phyloP scores from a whole-genome alignment of 2,329 filamentous ascomycete species.

The Coleophoma crateriformis region DNA sequence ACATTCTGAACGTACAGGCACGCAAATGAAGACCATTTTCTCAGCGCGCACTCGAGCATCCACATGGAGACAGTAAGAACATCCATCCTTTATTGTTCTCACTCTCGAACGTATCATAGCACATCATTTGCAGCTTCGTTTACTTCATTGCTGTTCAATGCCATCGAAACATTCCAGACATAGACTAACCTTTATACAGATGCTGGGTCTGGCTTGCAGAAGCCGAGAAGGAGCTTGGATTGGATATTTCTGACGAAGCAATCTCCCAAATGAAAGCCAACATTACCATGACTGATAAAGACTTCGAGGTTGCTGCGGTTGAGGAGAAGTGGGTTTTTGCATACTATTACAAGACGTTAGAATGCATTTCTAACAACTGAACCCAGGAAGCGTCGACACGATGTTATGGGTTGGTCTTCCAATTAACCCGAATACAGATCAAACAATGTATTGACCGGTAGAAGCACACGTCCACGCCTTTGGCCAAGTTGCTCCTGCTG shows the following conservation, averaged over 20 bases:
- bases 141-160: no score
- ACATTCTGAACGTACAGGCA: neutral
- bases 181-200: no score
- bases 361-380: neutral
- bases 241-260: slow-evolving; percentile 69
- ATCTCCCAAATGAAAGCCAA: slow-evolving; percentile 72
- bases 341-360: neutral
- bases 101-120: no score
- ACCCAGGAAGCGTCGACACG: slow-evolving; percentile 49
- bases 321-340: slow-evolving; percentile 58
- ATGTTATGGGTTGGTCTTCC: slow-evolving; percentile 39
- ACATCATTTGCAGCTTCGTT: no score
- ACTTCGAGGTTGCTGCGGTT: slow-evolving; percentile 67
- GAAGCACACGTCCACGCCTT: slow-evolving; percentile 63
- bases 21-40: slow-evolving; percentile 76
- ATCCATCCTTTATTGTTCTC: no score
- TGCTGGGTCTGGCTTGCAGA: slow-evolving; percentile 78
- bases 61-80: slow-evolving; percentile 63
- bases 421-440: neutral
- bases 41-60: slow-evolving; percentile 67
- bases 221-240: slow-evolving; percentile 73
- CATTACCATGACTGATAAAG: slow-evolving; percentile 68
- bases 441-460: neutral
- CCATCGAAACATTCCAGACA: no score
- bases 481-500: slow-evolving; percentile 66